Percentiles rank a stretch among this genome's conserved stretches.
phyloP scores from a whole-genome alignment of 441 rosid species.

The Kokia cookei region DNA sequence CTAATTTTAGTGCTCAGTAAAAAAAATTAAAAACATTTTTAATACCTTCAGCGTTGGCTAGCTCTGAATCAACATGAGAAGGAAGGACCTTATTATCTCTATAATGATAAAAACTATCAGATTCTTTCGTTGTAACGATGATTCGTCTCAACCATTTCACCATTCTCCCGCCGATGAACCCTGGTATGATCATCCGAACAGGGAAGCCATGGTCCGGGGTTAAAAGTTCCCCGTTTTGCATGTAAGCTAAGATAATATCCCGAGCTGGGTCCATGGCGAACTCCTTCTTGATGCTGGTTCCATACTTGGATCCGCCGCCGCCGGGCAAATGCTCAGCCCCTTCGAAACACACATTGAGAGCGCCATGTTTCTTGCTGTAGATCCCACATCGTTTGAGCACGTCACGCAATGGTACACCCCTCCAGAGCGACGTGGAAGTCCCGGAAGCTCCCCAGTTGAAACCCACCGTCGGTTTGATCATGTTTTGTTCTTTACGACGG shows the following conservation, averaged over 20 bases:
- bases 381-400: slow-evolving; percentile 71
- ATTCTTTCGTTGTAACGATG: slow-evolving; percentile 63
- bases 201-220: slow-evolving; percentile 89
- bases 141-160: slow-evolving; percentile 84
- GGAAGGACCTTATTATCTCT: slow-evolving; percentile 82
- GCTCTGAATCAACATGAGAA: slow-evolving; percentile 75
- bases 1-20: not conserved
- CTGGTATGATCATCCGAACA: slow-evolving; percentile 68
- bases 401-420: slow-evolving; percentile 53
- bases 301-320: slow-evolving; percentile 89
- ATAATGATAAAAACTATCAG: slow-evolving; percentile 67
- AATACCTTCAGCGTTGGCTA: slow-evolving; percentile 74
- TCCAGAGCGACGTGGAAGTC: slow-evolving; percentile 79
- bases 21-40: not conserved
- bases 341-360: slow-evolving; percentile 65
- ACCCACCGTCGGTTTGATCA: slow-evolving; percentile 73
- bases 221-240: slow-evolving; percentile 81
- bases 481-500: slow-evolving; percentile 86
- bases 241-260: slow-evolving; percentile 74
- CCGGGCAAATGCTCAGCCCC: slow-evolving; percentile 90
- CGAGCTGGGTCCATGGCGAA: slow-evolving; percentile 75
- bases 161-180: slow-evolving; percentile 89
- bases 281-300: slow-evolving; percentile 62
- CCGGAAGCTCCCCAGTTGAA: slow-evolving; percentile 93
- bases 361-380: slow-evolving; percentile 45